Conservation (phyloP, 768 basidiomycete species). For the Amanita exitialis region DNA sequence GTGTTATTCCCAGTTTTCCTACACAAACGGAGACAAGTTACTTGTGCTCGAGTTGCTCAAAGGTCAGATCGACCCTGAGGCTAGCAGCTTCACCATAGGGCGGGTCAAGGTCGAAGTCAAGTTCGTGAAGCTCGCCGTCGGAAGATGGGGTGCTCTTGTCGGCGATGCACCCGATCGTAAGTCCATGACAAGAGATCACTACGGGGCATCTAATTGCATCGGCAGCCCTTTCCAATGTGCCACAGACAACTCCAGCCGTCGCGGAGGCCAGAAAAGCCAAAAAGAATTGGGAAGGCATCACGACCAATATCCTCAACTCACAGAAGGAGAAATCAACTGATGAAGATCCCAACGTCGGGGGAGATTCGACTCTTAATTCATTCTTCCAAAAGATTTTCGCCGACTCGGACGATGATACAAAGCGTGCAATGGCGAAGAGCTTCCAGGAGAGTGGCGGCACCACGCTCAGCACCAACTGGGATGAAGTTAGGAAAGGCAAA, state of each 20-base stretch:
- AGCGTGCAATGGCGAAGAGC: conserved; percentile 96
- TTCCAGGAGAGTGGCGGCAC: conserved; percentile 94
- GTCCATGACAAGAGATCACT: conserved; percentile 15
- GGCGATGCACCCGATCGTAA: conserved; percentile 71
- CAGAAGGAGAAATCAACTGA: conserved; percentile 64
- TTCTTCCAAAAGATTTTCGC: conserved; percentile 91
- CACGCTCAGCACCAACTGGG: conserved; percentile 93
- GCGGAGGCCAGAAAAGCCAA: conserved; percentile 24
- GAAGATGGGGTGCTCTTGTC: conserved; percentile 67
- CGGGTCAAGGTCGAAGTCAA: conserved; percentile 86
- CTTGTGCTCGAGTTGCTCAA: conserved; percentile 73
- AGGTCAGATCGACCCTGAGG: conserved; percentile 62
- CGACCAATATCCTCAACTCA: conserved; percentile 47
- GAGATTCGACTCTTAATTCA: conserved; percentile 75
- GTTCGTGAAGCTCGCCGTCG: conserved; percentile 54
- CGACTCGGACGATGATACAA: conserved; percentile 87
- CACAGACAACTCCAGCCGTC: conserved; percentile 3
- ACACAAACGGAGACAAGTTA: conserved; percentile 59
- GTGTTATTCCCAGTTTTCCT: conserved; percentile 34
- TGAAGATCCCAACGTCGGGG: conserved; percentile 85
- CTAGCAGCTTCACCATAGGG: conserved; percentile 58
- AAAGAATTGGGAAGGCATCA: conserved; percentile 91
- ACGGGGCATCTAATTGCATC: neutral
- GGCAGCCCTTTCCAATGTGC: conserved; percentile 21
- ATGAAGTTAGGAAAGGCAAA: conserved; percentile 61